Evolutionary conservation across 805 yeast genomes (phyloP), one percentile per base, ranked within the genome.

Genomic region (Yarrowia osloensis): DNA sequence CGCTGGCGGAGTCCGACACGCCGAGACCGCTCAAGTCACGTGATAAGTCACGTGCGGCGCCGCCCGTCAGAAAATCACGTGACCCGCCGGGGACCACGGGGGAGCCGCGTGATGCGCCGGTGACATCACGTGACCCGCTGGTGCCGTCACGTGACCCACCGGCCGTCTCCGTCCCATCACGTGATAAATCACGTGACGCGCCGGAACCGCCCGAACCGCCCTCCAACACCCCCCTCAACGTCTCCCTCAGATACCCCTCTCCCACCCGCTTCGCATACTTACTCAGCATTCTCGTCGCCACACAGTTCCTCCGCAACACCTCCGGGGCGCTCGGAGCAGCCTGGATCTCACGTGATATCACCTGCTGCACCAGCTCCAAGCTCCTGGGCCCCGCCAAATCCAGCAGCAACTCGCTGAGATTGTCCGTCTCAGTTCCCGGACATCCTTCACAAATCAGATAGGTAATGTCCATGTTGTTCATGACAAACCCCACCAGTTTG

Each of bases 241-340:
- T 82, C 3, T 74, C 67, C 1, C 78, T 74, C 57, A 91, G 77
- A 73, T 89, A 91, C 0, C 81, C 84, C 24, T 76, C 74, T 0
- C 96, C 96, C 70, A 85, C 83, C n/a, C 82, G 79, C 71, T 86
- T 85, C 0, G 95, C 90, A 71, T 87, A 86, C 17, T 89, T 79
- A 0, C 93, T 87, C 63, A 91, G 80, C 63, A 91, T 81, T 71
- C 92, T 83, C 0, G 97, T 91, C 35, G 95, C 89, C 40, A 91
- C 88, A 65, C 93, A 87, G 74, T 91, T 91, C 66, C 95, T 83
- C 72, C 97, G 82, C 71, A 91, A 81, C 33, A 91, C 85, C 73
- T 90, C 95, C 33, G 89, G 85, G 21, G 89, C 84, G 68, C 88
- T 83, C 0, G 84, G 77, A 0, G 90, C 86, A 31, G 78, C 80